Percentiles rank a stretch among this genome's conserved stretches.
These are phyloP conservation scores for Penicillium macrosclerotiorum DNA, from an alignment of 495 filamentous ascomycete genomes.

Conservation along the genomic window DNA sequence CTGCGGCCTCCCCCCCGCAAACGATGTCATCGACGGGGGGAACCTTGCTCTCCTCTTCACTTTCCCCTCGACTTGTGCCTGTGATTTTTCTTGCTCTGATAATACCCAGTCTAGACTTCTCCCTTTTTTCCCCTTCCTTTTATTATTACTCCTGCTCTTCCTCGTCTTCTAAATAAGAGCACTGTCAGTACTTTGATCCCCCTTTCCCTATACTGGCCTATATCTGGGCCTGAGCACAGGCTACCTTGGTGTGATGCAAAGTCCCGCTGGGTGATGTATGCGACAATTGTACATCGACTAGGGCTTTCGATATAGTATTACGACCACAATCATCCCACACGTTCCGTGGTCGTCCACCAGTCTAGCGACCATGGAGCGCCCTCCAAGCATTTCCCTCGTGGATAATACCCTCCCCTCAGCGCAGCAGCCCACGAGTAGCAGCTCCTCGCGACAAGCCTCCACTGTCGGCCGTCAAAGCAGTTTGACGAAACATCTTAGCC, in stretches of 20 bases:
- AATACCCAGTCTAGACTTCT: no score
- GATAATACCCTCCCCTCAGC: conserved; percentile 43
- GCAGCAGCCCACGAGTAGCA: conserved; percentile 20
- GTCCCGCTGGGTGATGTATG: conserved; percentile 3
- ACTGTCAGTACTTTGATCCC: no score
- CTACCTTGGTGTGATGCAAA: conserved; percentile 8
- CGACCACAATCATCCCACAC: background rate
- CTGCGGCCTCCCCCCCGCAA: conserved; percentile 18
- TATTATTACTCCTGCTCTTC: background rate
- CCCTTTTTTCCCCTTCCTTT: no score
- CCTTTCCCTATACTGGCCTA: no score
- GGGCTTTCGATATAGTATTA: background rate
- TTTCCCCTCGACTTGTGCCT: no score
- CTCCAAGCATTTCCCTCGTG: conserved; percentile 31
- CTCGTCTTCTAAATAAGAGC: no score
- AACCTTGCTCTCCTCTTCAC: conserved; percentile 3
- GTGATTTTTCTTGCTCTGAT: no score
- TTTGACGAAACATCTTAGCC: conserved; percentile 33
- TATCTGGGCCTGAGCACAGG: background rate
- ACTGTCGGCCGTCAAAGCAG: conserved; percentile 15
- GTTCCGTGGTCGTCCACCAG: background rate
- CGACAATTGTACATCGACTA: background rate
- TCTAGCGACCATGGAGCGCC: conserved; percentile 24
- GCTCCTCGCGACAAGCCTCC: conserved; percentile 20
- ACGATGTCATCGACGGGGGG: conserved; percentile 34